phyloP scores from a whole-genome alignment of 225 moss, liverwort and hornwort genomes.

The Marchantia polymorpha region DNA sequence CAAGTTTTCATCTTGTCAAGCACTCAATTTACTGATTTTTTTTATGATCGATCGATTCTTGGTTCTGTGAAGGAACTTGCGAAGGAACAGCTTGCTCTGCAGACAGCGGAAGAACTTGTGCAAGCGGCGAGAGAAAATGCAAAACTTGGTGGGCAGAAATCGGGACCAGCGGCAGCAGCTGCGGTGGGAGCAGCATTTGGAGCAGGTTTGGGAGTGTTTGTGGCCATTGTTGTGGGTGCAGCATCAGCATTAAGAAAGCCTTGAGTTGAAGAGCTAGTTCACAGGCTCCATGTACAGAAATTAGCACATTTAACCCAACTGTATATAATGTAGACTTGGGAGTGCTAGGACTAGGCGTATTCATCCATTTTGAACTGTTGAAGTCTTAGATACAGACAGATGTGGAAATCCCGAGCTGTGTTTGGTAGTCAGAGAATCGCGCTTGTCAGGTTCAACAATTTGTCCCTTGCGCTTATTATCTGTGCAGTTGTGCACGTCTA shows the following conservation, averaged over 20 bases:
- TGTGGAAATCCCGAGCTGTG: neutral
- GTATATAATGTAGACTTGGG: slow-evolving; percentile 8
- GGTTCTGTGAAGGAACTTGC: slow-evolving; percentile 66
- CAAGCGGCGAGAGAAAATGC: slow-evolving; percentile 43
- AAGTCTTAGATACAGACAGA: neutral
- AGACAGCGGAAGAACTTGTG: slow-evolving; percentile 77
- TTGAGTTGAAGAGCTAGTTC: slow-evolving; percentile 7
- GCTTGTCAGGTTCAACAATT: neutral
- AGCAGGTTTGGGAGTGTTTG: slow-evolving; percentile 86
- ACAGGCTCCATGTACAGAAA: neutral
- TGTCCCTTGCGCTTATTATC: neutral
- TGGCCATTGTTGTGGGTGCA: slow-evolving; percentile 78
- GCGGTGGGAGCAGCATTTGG: slow-evolving; percentile 78
- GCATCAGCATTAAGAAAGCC: slow-evolving; percentile 82
- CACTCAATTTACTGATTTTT: too few relatives aligned
- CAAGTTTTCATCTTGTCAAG: too few relatives aligned
- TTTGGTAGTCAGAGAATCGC: neutral
- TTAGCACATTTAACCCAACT: neutral
- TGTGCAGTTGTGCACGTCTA: too few relatives aligned
- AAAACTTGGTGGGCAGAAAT: slow-evolving; percentile 46
- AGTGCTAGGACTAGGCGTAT: neutral
- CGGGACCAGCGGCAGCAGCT: slow-evolving; percentile 69
- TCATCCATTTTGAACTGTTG: neutral
- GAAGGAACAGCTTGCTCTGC: slow-evolving; percentile 78
- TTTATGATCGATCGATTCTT: neutral